Percentiles rank a stretch among this genome's conserved stretches.
Conservation (phyloP, 106 monocot species). For the Dioscorea dumetorum region DNA sequence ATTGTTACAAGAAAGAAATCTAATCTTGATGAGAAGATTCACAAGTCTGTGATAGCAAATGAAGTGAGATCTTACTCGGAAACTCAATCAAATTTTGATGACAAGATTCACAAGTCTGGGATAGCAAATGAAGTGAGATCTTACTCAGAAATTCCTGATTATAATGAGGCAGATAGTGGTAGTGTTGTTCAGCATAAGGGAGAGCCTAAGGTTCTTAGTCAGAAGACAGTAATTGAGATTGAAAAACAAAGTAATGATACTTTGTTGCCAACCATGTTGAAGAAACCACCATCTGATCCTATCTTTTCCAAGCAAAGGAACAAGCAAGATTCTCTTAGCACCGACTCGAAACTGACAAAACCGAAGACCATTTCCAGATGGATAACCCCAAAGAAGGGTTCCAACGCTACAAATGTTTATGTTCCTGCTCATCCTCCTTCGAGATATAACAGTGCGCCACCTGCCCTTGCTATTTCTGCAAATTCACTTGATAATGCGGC, state of each 20-base stretch:
- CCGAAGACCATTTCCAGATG: constrained; percentile 55
- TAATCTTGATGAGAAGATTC: constrained; percentile 3
- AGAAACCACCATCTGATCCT: constrained; percentile 35
- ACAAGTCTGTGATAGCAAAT: constrained; percentile 1
- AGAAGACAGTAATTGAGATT: constrained; percentile 19
- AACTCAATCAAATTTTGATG: constrained; percentile 11
- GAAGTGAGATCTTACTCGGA: constrained; percentile 2
- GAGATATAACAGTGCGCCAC: constrained; percentile 78
- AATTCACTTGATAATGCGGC: constrained; percentile 22
- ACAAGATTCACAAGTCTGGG: constrained; percentile 1
- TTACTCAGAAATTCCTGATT: constrained; percentile 10
- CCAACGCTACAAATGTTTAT: constrained; percentile 45
- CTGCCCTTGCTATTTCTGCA: constrained; percentile 48
- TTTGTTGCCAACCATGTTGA: constrained; percentile 21
- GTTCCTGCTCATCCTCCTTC: constrained; percentile 74
- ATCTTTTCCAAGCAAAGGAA: neutral
- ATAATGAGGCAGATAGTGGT: constrained; percentile 13
- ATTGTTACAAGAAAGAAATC: neutral
- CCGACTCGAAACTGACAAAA: constrained; percentile 23
- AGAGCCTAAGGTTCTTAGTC: constrained; percentile 23
- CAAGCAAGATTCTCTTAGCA: constrained; percentile 16
- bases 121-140: constrained; percentile 7
- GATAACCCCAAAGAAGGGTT: constrained; percentile 61
- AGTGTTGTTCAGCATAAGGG: constrained; percentile 20
- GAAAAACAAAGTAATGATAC: constrained; percentile 26